Evolutionary conservation across 2,329 filamentous ascomycete genomes (phyloP).

Genomic region (Pseudogymnoascus sp.): DNA sequence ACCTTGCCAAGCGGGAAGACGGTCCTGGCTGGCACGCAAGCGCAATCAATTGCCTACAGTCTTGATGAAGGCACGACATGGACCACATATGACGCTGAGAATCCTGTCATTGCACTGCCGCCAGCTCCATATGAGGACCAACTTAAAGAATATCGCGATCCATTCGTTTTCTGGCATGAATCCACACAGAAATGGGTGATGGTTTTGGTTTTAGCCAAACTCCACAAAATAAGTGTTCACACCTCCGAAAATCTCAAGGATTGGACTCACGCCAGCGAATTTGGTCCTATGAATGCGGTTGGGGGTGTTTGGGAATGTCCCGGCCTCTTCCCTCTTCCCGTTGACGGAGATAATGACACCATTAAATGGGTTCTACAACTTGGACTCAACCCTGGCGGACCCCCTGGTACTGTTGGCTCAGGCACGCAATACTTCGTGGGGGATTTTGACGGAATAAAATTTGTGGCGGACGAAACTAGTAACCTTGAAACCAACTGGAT

Average conservation of each 20-base stretch:
- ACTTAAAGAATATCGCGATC: constrained; percentile 47
- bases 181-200: constrained; percentile 44
- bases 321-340: constrained; percentile 16
- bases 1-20: constrained; percentile 27
- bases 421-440: constrained; percentile 49
- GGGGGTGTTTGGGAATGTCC: constrained; percentile 46
- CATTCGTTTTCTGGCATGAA: constrained; percentile 50
- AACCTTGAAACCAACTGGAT: constrained; percentile 47
- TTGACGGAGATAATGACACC: neutral
- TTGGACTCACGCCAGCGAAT: constrained; percentile 42
- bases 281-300: constrained; percentile 36
- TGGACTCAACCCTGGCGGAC: constrained; percentile 49
- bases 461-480: constrained; percentile 36
- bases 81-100: constrained; percentile 41
- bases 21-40: constrained; percentile 32
- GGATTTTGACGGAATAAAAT: constrained; percentile 56
- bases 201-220: constrained; percentile 42
- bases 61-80: constrained; percentile 51
- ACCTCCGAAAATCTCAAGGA: constrained; percentile 46
- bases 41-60: constrained; percentile 35
- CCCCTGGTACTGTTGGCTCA: constrained; percentile 40
- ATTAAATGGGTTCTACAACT: constrained; percentile 37
- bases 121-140: constrained; percentile 13
- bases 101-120: constrained; percentile 42
- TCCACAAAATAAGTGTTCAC: constrained; percentile 47